phyloP scores from a whole-genome alignment of 176 grass and related monocot species.

The Bothriochloa decipiens region DNA sequence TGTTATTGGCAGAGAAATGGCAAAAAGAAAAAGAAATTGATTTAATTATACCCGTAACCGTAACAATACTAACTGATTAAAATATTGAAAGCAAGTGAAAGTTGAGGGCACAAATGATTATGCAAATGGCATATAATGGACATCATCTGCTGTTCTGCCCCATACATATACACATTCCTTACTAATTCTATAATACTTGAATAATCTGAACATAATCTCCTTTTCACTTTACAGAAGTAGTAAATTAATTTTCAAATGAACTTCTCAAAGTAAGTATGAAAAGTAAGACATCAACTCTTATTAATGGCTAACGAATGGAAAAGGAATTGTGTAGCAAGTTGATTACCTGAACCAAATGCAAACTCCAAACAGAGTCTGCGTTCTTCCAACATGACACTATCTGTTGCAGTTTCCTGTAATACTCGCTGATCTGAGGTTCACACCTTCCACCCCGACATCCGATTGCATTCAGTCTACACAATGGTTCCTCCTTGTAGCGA shows the following conservation, averaged over 20 bases:
- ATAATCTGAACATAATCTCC: not conserved
- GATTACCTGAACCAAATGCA: not conserved
- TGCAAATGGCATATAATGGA: not conserved
- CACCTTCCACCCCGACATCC: too few relatives aligned
- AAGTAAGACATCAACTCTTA: not conserved
- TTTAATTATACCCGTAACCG: not conserved
- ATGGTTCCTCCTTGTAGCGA: not conserved
- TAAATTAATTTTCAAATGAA: not conserved
- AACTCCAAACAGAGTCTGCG: not conserved
- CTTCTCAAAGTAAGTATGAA: not conserved
- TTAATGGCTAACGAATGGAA: not conserved
- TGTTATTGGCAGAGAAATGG: too few relatives aligned
- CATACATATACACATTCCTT: not conserved
- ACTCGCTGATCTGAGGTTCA: not conserved
- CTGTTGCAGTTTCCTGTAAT: not conserved
- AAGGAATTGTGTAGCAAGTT: not conserved
- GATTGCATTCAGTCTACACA: not conserved
- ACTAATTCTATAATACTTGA: not conserved
- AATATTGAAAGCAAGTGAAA: not conserved
- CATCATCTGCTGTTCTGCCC: not conserved
- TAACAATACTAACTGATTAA: not conserved
- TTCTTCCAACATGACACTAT: not conserved
- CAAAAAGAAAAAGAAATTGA: not conserved
- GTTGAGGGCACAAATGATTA: not conserved
- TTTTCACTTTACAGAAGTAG: not conserved